A percentile compares a stretch with the other conserved stretches of the same genome.
These are phyloP conservation scores for Stylosanthes scabra DNA, from an alignment of 331 rosid species.

Conservation along the genomic window DNA sequence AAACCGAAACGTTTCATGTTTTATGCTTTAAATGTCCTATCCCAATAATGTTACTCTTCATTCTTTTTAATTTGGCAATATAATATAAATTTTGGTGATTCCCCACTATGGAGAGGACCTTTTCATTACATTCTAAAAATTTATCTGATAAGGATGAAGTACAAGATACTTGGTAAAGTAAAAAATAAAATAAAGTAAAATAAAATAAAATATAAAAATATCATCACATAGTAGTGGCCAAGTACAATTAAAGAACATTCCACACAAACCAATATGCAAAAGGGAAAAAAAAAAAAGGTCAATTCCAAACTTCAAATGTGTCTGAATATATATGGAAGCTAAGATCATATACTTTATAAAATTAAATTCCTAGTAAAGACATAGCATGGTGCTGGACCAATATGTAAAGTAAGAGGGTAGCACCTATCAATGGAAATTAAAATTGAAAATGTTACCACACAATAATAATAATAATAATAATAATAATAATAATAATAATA, in stretches of 20 bases:
- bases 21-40: conserved; percentile 12
- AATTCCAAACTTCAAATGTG: conserved; percentile 24
- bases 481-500: too few relatives aligned
- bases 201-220: background rate
- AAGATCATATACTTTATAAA: background rate
- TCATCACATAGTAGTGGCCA: conserved; percentile 3
- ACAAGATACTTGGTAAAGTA: conserved; percentile 26
- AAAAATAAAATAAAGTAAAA: background rate
- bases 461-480: too few relatives aligned
- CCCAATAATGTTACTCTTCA: background rate
- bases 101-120: conserved; percentile 46
- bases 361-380: conserved; percentile 13
- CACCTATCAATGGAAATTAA: background rate
- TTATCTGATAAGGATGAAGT: conserved; percentile 43
- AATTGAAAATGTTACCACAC: background rate
- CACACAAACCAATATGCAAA: background rate
- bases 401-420: conserved; percentile 15
- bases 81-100: conserved; percentile 33
- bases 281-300: too few relatives aligned
- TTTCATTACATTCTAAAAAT: conserved; percentile 42
- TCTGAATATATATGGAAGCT: background rate
- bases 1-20: conserved; percentile 37
- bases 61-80: conserved; percentile 8
- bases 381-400: background rate
- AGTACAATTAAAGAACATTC: conserved; percentile 33